These are phyloP conservation scores for Phaeotremella fagi DNA, from an alignment of 768 basidiomycete species.

Conservation along the genomic window DNA sequence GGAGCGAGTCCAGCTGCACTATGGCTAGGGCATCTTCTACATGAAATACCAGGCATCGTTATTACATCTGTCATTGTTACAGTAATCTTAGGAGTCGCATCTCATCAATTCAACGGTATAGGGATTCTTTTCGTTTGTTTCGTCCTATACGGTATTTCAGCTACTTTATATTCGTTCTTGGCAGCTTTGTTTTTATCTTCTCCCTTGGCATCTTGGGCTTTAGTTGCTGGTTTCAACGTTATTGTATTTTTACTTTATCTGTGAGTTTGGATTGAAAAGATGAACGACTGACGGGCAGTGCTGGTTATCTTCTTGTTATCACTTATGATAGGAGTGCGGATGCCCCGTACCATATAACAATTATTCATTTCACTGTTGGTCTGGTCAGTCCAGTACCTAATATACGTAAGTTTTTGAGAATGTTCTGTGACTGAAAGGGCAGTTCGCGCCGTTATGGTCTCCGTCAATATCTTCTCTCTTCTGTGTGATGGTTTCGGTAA, in stretches of 20 bases:
- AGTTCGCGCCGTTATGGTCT: conserved; percentile 65
- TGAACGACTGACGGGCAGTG: conserved; percentile 51
- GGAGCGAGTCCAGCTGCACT: conserved; percentile 46
- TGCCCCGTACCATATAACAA: conserved; percentile 57
- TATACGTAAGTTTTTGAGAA: conserved; percentile 15
- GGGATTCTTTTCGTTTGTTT: conserved; percentile 58
- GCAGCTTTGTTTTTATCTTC: conserved; percentile 61
- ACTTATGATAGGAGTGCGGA: conserved; percentile 65
- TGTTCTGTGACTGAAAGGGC: conserved; percentile 25
- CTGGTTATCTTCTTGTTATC: conserved; percentile 64
- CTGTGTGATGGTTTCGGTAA: conserved; percentile 59
- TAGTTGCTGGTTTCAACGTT: conserved; percentile 67
- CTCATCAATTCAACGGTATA: conserved; percentile 64
- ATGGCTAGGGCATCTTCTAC: conserved; percentile 74
- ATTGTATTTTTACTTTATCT: conserved; percentile 64
- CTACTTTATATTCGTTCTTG: conserved; percentile 66
- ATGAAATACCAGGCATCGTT: conserved; percentile 61
- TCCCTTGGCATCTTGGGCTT: conserved; percentile 68
- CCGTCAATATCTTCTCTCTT: conserved; percentile 69
- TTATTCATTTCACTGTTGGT: conserved; percentile 67
- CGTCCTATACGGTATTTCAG: conserved; percentile 60
- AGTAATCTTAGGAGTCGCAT: conserved; percentile 58
- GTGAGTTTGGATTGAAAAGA: not conserved
- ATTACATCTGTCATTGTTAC: conserved; percentile 62
- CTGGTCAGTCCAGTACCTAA: conserved; percentile 63